Evolutionary conservation across 495 filamentous ascomycete species (phyloP), one percentile per base, ranked within the genome.

Genomic region (Xylaria grammica): DNA sequence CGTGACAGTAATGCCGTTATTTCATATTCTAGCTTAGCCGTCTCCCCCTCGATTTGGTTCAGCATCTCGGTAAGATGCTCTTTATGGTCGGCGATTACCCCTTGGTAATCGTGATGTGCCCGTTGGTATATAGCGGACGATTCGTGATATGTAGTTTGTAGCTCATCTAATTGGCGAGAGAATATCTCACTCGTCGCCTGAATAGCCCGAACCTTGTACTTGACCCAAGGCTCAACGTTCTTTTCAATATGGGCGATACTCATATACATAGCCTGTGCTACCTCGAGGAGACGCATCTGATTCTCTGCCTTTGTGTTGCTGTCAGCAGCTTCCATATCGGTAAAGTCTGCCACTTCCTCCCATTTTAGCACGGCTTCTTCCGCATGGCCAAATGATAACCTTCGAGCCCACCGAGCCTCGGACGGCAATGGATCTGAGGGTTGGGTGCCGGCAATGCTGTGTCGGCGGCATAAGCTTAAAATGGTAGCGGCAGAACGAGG

Each of bases 11-110:
- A 79, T 24, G 87, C 90, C 55, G 87, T 85, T 38, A 98, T 86
- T 78, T 99, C 96, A 74, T 99, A 99, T 70, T 99, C 94, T 63
- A 99, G 81, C 81, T 94, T 95, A 22, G 92, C 91, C 6, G 88
- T 88, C 45, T 97, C 80, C 22, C 88, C 80, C 72, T 97, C 96
- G 20, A 97, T 84, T 64, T 93, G 91, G 72, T 89, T 91, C 60
- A 96, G 82, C 30, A 82, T 83, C 63, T 97, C 95, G 29, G 82
- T 87, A 53, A 96, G 77, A 29, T 84, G 77, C 30, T 81, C 77
- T 29, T 86, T 82, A 78, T 96, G 89, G 30, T 89, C 85, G 1
- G 80, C 80, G 9, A 96, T 71, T 22, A 91, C 78, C 56, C 92
- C 87, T 54, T 87, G 86, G 5, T 86, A 87, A 45, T 81, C 78